A percentile compares a stretch with the other conserved stretches of the same genome.
Conservation (phyloP, 2,329 filamentous ascomycete species). For the Aspergillus chevalieri region DNA sequence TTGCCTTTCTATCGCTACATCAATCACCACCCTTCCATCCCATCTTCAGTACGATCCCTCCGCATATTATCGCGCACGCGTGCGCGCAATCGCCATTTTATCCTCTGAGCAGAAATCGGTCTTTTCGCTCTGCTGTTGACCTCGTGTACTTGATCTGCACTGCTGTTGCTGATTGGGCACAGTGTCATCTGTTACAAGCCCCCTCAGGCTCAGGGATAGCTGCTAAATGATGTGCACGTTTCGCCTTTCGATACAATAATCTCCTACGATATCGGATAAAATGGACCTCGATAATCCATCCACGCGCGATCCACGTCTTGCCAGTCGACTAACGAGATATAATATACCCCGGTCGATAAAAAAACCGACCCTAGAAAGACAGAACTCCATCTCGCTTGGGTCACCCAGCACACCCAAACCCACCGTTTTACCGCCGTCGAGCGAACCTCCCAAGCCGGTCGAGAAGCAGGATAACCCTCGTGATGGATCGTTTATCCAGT, state of each 20-base stretch:
- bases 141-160: no score
- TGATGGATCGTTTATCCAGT: conserved; percentile 37
- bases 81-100: no score
- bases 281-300: conserved; percentile 10
- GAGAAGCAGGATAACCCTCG: neutral
- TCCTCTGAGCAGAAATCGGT: no score
- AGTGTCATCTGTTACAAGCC: no score
- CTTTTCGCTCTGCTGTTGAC: no score
- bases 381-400: neutral
- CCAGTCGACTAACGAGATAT: conserved; percentile 1
- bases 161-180: no score
- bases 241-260: neutral
- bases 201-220: no score
- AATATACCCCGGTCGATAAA: neutral
- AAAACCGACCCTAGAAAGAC: neutral
- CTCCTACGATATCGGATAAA: conserved; percentile 4
- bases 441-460: neutral
- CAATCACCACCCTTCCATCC: no score
- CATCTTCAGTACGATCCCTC: no score
- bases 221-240: neutral
- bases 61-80: no score
- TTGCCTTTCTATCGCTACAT: no score
- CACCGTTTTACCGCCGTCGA: neutral
- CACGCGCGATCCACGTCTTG: conserved; percentile 17
- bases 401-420: neutral